phyloP scores from a whole-genome alignment of 129 eudicot genomes.

The Flaveria sonorensis region DNA sequence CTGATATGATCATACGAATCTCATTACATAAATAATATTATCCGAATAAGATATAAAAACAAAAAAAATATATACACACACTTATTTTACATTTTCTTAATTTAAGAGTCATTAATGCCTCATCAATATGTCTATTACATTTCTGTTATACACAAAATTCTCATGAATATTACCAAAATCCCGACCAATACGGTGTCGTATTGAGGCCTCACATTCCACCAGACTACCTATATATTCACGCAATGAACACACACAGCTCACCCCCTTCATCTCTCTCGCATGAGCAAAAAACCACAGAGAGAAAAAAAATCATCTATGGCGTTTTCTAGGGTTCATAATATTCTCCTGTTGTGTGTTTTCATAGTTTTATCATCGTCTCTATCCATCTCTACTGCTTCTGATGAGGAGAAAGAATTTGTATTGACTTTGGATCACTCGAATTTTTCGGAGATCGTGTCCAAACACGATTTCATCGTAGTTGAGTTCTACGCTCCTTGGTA shows the following conservation, averaged over 20 bases:
- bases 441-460: conserved; percentile 46
- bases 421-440: conserved; percentile 63
- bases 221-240: conserved; percentile 29
- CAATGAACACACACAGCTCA: conserved; percentile 23
- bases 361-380: conserved; percentile 21
- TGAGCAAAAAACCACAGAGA: background rate
- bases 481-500: conserved; percentile 90
- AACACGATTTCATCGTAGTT: conserved; percentile 61
- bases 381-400: conserved; percentile 32
- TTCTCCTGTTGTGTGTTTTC: conserved; percentile 22
- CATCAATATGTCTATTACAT: conserved; percentile 10
- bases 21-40: background rate
- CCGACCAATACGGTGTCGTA: conserved; percentile 27
- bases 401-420: conserved; percentile 49
- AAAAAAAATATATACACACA: background rate
- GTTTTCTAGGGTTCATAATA: conserved; percentile 23
- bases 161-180: conserved; percentile 14
- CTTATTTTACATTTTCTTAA: background rate
- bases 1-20: background rate
- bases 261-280: conserved; percentile 29
- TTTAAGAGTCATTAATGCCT: conserved; percentile 3
- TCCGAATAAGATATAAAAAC: background rate
- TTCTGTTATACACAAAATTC: conserved; percentile 31
- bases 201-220: conserved; percentile 6
- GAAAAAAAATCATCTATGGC: conserved; percentile 33